These are phyloP conservation scores for Leavenworthia alabamica DNA, from an alignment of 345 rosid genomes.

Conservation along the genomic window DNA sequence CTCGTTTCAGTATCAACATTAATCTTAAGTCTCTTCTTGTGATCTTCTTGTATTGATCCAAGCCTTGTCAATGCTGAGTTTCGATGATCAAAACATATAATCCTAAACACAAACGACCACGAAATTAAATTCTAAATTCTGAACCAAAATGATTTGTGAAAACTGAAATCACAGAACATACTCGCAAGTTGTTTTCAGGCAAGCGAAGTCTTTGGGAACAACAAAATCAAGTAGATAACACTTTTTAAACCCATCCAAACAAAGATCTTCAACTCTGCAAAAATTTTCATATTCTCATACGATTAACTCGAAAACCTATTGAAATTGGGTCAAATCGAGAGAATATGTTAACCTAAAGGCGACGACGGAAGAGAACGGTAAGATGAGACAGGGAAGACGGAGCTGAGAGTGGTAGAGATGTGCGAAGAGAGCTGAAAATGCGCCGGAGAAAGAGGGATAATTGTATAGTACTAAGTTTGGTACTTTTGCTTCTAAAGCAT, in stretches of 20 bases:
- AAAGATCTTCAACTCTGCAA: slow-evolving; percentile 51
- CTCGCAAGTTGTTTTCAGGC: slow-evolving; percentile 44
- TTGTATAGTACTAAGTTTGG: slow-evolving; percentile 61
- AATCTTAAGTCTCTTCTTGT: slow-evolving; percentile 32
- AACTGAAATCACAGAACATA: slow-evolving; percentile 29
- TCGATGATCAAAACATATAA: slow-evolving; percentile 78
- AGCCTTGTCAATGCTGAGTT: slow-evolving; percentile 37
- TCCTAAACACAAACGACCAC: slow-evolving; percentile 33
- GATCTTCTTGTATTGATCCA: slow-evolving; percentile 11
- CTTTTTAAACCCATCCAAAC: slow-evolving; percentile 43
- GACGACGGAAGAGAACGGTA: slow-evolving; percentile 72
- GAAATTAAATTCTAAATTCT: background rate
- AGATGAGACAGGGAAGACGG: slow-evolving; percentile 52
- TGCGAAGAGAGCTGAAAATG: slow-evolving; percentile 75
- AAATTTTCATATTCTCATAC: background rate
- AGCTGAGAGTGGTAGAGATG: slow-evolving; percentile 65
- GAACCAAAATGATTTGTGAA: background rate
- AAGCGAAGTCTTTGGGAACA: slow-evolving; percentile 50
- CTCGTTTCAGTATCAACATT: slow-evolving; percentile 55
- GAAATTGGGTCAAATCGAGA: background rate
- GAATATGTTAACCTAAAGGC: slow-evolving; percentile 42
- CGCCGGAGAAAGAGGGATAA: slow-evolving; percentile 87
- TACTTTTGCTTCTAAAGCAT: slow-evolving; percentile 51
- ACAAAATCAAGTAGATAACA: slow-evolving; percentile 72
- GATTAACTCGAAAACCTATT: too few relatives aligned